Base-by-base conservation (phyloP, 208 protist species). In the Leishmania arabica region DNA sequence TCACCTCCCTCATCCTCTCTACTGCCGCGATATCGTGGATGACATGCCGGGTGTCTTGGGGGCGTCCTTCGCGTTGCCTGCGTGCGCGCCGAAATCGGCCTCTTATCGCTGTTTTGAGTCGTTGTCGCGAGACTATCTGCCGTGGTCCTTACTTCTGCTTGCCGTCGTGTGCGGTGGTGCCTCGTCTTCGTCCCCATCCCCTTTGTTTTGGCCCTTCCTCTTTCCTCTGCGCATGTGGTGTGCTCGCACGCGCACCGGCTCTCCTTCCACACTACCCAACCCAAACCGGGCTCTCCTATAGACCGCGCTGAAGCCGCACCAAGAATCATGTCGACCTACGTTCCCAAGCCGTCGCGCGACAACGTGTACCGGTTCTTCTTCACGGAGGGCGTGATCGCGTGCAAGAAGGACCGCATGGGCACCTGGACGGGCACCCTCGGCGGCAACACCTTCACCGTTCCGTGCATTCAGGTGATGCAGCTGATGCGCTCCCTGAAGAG, bases 281-380 rank as follows among this genome's bases (percentile, higher is more conserved):
- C 31, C 21, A 6, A 42, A 42, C 37, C 42, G 21, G 37, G 19
- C 65, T 17, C 8, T 11, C 3, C 24, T 51, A 15, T 34, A 34
- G 45, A 72, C 31, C 34, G 21, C 27, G 21, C 40, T 17, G 42
- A 47, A 72, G 68, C 68, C 42, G 42, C 34, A 72, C 8, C 34
- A 6, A 66, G 60, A 66, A 37, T 5, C 40, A 66, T 66, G 60
- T 66, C 60, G 60, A 74, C 70, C 84, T 95, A 95, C 92, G 90
- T 95, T 70, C 93, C 92, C 11, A 95, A 95, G 88, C 81, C 76
- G 47, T 85, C 89, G 37, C 94, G 94, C 84, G 94, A 97, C 82
- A 90, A 97, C 84, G 91, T 97, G 75, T 97, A 97, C 91, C 94
- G 94, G 89, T 97, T 97, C 94, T 93, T 97, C 90, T 97, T 97